phyloP scores from a whole-genome alignment of 1,284 basidiomycete genomes.

The Cryptococcus sp. region DNA sequence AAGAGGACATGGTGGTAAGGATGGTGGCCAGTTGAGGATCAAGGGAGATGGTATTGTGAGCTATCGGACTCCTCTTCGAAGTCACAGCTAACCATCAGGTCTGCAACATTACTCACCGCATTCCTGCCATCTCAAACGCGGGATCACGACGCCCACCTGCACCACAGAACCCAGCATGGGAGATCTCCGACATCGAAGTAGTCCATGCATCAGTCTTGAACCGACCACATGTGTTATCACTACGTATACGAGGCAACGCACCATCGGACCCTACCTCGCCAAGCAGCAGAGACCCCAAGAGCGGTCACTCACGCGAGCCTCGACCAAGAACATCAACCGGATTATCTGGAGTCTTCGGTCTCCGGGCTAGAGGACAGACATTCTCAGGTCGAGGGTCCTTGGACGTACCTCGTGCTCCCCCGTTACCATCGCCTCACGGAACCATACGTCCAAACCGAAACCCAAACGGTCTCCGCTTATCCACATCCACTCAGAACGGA shows the following conservation, averaged over 20 bases:
- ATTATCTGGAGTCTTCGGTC: background rate
- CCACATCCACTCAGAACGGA: background rate
- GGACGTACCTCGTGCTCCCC: background rate
- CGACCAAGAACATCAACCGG: background rate
- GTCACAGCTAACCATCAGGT: too few species aligned
- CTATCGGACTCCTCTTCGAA: too few species aligned
- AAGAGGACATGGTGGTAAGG: too few species aligned
- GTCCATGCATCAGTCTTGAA: background rate
- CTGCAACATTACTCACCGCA: too few species aligned
- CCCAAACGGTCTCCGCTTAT: background rate
- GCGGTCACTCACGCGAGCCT: too few species aligned
- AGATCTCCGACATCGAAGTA: background rate
- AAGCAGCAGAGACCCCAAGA: too few species aligned
- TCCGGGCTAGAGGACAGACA: background rate
- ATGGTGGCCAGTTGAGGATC: too few species aligned
- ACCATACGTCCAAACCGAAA: background rate
- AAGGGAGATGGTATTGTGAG: too few species aligned
- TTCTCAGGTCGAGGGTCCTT: background rate
- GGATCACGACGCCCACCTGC: too few species aligned
- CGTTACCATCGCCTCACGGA: background rate
- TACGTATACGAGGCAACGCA: background rate
- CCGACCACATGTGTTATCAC: background rate
- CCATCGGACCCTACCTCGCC: background rate
- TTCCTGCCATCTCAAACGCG: too few species aligned
- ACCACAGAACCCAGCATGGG: too few species aligned